phyloP scores from a whole-genome alignment of 345 rosid genomes.

The Raphanus sativus region DNA sequence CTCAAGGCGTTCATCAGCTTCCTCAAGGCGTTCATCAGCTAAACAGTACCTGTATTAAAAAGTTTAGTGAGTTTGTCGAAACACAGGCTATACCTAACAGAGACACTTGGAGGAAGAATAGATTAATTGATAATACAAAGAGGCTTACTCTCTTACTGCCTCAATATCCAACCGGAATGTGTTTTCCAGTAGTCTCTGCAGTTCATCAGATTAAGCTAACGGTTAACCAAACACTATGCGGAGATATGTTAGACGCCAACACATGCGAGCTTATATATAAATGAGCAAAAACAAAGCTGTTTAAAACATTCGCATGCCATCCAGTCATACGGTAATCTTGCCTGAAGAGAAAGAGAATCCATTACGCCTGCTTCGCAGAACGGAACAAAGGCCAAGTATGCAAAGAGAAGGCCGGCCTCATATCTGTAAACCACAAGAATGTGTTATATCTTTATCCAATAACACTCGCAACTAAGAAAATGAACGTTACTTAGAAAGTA shows the following conservation, averaged over 20 bases:
- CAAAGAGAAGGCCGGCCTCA: slow-evolving; percentile 92
- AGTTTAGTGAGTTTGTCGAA: background rate
- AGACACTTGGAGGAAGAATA: slow-evolving; percentile 2
- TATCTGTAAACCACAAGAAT: slow-evolving; percentile 53
- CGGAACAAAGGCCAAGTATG: slow-evolving; percentile 92
- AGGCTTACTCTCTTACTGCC: slow-evolving; percentile 87
- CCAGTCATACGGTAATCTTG: slow-evolving; percentile 29
- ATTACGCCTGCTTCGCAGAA: slow-evolving; percentile 81
- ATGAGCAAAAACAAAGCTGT: slow-evolving; percentile 12
- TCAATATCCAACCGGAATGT: slow-evolving; percentile 86
- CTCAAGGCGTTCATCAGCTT: slow-evolving; percentile 78
- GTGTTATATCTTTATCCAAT: slow-evolving; percentile 7
- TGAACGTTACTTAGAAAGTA: slow-evolving; percentile 8
- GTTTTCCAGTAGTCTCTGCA: slow-evolving; percentile 90
- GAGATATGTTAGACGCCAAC: background rate
- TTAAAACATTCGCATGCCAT: background rate
- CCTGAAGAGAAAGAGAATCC: slow-evolving; percentile 91
- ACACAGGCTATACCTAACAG: background rate
- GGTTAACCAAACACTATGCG: slow-evolving; percentile 13
- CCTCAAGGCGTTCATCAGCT: slow-evolving; percentile 80
- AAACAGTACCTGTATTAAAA: slow-evolving; percentile 68
- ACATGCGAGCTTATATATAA: slow-evolving; percentile 2
- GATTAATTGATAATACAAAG: background rate
- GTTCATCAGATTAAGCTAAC: slow-evolving; percentile 19
- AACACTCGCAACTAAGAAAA: background rate